Evolutionary conservation across 768 basidiomycete species (phyloP).

Genomic region (Suillus variegatus): DNA sequence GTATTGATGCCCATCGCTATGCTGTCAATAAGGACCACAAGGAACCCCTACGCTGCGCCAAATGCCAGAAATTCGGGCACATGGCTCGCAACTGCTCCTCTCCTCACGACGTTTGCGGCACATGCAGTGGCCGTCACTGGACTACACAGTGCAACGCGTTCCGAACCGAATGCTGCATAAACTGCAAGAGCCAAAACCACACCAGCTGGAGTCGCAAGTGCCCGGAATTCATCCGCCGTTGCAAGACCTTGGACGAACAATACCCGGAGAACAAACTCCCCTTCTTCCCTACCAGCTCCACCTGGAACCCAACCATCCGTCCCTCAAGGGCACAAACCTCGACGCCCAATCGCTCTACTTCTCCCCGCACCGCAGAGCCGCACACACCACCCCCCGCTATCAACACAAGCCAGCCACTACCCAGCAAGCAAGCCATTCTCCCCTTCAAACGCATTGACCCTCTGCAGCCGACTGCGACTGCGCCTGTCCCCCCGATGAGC

Average conservation of each 20-base stretch:
- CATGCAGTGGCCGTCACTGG: background rate
- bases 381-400: background rate
- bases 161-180: background rate
- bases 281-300: constrained; percentile 13
- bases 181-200: constrained; percentile 2
- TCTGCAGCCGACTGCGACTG: too few species aligned
- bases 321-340: background rate
- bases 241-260: background rate
- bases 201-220: constrained; percentile 13
- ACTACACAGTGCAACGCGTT: background rate
- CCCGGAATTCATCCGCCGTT: constrained; percentile 9
- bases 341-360: background rate
- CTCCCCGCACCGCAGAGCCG: background rate
- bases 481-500: too few species aligned
- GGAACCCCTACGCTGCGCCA: constrained; percentile 1
- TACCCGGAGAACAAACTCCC: constrained; percentile 15
- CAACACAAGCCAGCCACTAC: too few species aligned
- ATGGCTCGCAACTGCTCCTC: constrained; percentile 5
- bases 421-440: too few species aligned
- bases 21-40: constrained; percentile 12
- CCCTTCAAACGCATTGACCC: too few species aligned
- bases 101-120: background rate
- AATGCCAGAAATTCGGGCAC: constrained; percentile 9
- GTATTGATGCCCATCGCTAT: constrained; percentile 15
- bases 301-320: constrained; percentile 7